Conservation (phyloP, 345 rosid genomes). For the Gossypium arboreum region DNA sequence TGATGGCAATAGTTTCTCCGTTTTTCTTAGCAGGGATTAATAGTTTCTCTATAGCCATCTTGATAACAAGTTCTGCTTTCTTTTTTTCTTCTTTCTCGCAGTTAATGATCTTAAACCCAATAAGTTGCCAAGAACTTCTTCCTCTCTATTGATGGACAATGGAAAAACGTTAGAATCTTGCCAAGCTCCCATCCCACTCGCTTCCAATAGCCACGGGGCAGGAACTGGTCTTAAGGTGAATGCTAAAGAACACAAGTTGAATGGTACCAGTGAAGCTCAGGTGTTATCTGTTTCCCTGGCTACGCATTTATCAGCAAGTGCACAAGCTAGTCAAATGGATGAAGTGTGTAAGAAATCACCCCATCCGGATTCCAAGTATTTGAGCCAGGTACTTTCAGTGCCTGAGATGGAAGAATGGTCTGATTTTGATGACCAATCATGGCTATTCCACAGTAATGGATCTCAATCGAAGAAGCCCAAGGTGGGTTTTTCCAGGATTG, state of each 20-base stretch:
- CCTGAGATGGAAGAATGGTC: constrained; percentile 51
- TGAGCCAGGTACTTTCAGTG: constrained; percentile 47
- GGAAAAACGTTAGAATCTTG: constrained; percentile 36
- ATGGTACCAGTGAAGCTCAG: constrained; percentile 39
- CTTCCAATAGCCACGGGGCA: constrained; percentile 27
- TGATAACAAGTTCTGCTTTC: not conserved
- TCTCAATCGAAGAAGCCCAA: constrained; percentile 30
- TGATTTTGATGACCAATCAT: constrained; percentile 51
- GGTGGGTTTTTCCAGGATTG: constrained; percentile 26
- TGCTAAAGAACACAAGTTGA: constrained; percentile 34
- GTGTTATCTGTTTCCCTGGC: constrained; percentile 26
- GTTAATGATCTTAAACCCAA: constrained; percentile 41
- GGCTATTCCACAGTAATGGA: constrained; percentile 46
- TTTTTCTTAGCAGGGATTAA: not conserved
- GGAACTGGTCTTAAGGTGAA: constrained; percentile 25
- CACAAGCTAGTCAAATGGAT: constrained; percentile 31
- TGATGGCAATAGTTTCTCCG: not conserved
- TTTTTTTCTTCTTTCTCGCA: constrained; percentile 26
- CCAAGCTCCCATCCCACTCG: constrained; percentile 26
- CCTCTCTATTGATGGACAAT: constrained; percentile 36
- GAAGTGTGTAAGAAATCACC: constrained; percentile 48
- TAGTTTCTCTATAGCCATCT: constrained; percentile 1
- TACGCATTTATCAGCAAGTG: constrained; percentile 22
- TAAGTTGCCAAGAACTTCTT: constrained; percentile 39
- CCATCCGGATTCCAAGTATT: constrained; percentile 66